Base-by-base conservation (phyloP, 2,329 filamentous ascomycete species). In the Calonectria hawksworthii region DNA sequence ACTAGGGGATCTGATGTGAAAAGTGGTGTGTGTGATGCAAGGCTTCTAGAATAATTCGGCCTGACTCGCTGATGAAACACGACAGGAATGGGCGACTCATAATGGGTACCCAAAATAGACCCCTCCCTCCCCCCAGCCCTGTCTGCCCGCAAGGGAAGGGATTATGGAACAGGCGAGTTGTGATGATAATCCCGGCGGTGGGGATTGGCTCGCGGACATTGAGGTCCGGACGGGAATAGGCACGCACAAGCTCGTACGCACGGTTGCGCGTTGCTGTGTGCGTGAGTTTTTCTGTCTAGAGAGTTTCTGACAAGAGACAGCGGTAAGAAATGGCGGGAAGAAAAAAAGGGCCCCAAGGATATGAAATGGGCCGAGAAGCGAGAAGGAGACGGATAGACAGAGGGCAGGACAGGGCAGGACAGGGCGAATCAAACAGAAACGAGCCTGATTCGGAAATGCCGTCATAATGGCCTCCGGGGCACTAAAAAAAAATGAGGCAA, bases 11-110 rank as follows among this genome's bases (percentile, higher is more conserved):
- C 54, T 66, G 69, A 65, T 72, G 54, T 51, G 23, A 51, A 65
- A 73, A 66, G 72, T 74, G 72, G 72, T 70, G 72, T 70, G 70
- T 36, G 36, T 36, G 74, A 32, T 68, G 34, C 50, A 71, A 61
- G 28, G 61, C 61, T 80, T 81, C 74, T 77, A 77, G 78, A 81
- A 79, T 52, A 73, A 70, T 76, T 75, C 68, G 72, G 72, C 50
- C 74, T 71, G 63, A 75, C 73, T 71, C 52, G 64, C 67, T 52
- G 70, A 73, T 73, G 72, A 73, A 76, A 75, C 74, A 72, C 64
- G 61, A 72, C 56, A 26, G 52, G 54, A 69, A 75, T 64, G 32
- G 36, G 34, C 30, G 51, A 28, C 51, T 54, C 30, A 18, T 30
- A 47, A 51, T 54, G 50, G 65, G 36, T 32, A 47, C 66, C 56